Conservation (phyloP, 2,329 filamentous ascomycete genomes). For the Cladosporium sp. region DNA sequence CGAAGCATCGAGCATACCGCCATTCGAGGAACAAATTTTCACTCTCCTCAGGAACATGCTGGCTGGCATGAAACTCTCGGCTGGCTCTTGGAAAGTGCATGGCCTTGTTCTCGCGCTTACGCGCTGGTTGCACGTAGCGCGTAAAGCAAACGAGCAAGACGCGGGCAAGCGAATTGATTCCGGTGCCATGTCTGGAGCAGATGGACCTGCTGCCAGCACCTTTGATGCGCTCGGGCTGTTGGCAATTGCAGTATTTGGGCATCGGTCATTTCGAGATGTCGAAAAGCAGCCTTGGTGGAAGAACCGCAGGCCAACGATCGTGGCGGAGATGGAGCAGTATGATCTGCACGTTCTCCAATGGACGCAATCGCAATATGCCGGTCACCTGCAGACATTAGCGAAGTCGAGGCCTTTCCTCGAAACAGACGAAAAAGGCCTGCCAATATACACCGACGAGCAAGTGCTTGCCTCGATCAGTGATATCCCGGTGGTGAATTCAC, state of each 20-base stretch:
- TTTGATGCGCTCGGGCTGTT: slow-evolving; percentile 31
- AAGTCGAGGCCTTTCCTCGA: slow-evolving; percentile 56
- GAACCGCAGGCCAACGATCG: slow-evolving; percentile 21
- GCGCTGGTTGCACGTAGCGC: slow-evolving; percentile 25
- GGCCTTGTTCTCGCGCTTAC: slow-evolving; percentile 22
- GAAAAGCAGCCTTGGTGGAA: slow-evolving; percentile 29
- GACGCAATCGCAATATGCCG: slow-evolving; percentile 28
- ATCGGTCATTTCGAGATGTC: slow-evolving; percentile 21
- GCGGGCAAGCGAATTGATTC: slow-evolving; percentile 27
- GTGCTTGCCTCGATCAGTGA: slow-evolving; percentile 42
- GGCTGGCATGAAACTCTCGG: slow-evolving; percentile 19
- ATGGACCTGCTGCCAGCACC: slow-evolving; percentile 21
- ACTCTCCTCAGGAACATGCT: slow-evolving; percentile 25
- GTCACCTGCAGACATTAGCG: slow-evolving; percentile 26
- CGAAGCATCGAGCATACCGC: slow-evolving; percentile 15
- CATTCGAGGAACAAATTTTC: slow-evolving; percentile 31
- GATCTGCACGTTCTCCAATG: slow-evolving; percentile 30
- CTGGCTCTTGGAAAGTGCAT: slow-evolving; percentile 16
- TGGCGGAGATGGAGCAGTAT: slow-evolving; percentile 28
- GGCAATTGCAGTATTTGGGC: slow-evolving; percentile 26
- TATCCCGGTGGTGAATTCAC: slow-evolving; percentile 66
- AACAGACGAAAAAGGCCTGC: slow-evolving; percentile 60
- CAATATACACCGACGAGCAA: slow-evolving; percentile 57
- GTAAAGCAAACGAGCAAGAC: slow-evolving; percentile 24
- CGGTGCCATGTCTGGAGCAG: slow-evolving; percentile 23